phyloP scores from a whole-genome alignment of 2,329 filamentous ascomycete species.

The Fusarium sp. region DNA sequence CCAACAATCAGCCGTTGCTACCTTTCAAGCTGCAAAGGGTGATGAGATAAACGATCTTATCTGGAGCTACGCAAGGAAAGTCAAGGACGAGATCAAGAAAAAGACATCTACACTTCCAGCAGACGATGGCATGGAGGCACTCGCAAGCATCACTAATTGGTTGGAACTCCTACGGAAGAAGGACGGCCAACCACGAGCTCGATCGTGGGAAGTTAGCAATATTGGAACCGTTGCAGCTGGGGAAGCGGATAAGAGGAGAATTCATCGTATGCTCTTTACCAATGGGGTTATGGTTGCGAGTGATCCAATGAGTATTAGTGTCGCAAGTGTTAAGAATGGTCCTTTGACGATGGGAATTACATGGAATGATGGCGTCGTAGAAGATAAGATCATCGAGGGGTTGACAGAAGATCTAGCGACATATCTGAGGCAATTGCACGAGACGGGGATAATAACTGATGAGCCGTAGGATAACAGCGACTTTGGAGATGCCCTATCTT shows the following conservation, averaged over 20 bases:
- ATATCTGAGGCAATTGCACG: constrained; percentile 33
- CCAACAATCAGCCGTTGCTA: constrained; percentile 37
- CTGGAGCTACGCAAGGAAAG: constrained; percentile 57
- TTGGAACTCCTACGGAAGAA: constrained; percentile 55
- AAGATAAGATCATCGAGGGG: constrained; percentile 52
- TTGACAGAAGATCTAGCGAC: constrained; percentile 54
- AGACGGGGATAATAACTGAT: constrained; percentile 41
- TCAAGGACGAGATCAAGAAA: constrained; percentile 53
- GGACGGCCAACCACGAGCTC: constrained; percentile 57
- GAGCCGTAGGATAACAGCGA: background rate
- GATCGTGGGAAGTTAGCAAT: constrained; percentile 67
- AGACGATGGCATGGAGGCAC: constrained; percentile 59
- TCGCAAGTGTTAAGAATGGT: constrained; percentile 59
- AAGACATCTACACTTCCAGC: constrained; percentile 52
- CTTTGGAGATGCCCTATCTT: no score
- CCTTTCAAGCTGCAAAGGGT: constrained; percentile 41
- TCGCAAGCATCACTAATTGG: constrained; percentile 60
- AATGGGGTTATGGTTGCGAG: constrained; percentile 61
- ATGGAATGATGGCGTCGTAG: constrained; percentile 62
- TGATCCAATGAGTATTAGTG: constrained; percentile 59
- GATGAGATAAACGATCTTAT: constrained; percentile 49
- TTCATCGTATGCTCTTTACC: constrained; percentile 62
- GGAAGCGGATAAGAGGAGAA: constrained; percentile 46
- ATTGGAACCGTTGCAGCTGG: constrained; percentile 52
- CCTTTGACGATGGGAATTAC: constrained; percentile 58